Evolutionary conservation across 257 asterid genomes (phyloP).

Genomic region (Osmanthus fragrans): DNA sequence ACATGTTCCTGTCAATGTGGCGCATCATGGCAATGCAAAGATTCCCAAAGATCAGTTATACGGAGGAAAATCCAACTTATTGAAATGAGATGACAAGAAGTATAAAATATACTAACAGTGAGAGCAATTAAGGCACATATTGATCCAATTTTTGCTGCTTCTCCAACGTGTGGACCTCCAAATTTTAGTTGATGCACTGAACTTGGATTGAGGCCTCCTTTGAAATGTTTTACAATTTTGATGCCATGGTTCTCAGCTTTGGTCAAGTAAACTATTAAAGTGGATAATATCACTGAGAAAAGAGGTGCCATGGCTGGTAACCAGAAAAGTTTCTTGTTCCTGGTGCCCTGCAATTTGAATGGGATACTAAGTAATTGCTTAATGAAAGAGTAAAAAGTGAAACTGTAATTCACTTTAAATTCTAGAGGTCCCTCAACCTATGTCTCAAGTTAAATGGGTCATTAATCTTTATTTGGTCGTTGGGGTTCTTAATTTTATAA

Average conservation of each 20-base stretch:
- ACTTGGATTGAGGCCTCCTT: constrained; percentile 80
- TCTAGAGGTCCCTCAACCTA: too few species aligned
- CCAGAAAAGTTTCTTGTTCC: constrained; percentile 47
- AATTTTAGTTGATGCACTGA: constrained; percentile 60
- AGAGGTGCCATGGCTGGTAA: constrained; percentile 55
- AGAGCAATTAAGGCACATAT: constrained; percentile 83
- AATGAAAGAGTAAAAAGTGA: background rate
- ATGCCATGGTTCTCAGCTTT: constrained; percentile 71
- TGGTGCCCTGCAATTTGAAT: constrained; percentile 43
- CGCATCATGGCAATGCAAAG: background rate
- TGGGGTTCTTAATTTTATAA: background rate
- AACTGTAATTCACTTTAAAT: background rate
- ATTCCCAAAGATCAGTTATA: background rate
- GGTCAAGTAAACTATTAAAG: constrained; percentile 55
- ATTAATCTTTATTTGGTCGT: too few species aligned
- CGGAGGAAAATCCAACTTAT: background rate
- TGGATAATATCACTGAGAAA: constrained; percentile 40
- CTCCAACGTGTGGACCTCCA: constrained; percentile 53
- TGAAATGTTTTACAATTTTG: constrained; percentile 74
- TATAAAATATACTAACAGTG: constrained; percentile 45
- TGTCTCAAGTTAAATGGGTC: too few species aligned
- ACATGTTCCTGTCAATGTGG: too few species aligned
- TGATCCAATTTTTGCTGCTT: constrained; percentile 66
- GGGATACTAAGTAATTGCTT: background rate
- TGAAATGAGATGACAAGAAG: background rate